Conservation (phyloP, 805 yeast genomes). For the Kregervanrija pseudodelftensis region DNA sequence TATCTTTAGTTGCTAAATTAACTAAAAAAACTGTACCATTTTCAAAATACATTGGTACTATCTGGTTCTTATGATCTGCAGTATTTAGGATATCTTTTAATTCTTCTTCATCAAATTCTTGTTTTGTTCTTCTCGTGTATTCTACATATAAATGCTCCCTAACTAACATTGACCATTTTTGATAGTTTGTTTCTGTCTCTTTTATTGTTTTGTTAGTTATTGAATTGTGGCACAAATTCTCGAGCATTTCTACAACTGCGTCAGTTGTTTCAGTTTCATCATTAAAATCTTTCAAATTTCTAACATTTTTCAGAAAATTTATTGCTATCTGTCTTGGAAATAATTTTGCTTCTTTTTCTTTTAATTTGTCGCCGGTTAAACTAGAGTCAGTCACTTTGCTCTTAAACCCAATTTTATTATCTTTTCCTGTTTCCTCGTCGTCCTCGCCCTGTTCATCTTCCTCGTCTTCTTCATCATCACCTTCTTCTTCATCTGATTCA, state of each 20-base stretch:
- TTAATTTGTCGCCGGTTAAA: not conserved
- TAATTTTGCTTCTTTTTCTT: not conserved
- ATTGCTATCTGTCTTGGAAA: conserved; percentile 5
- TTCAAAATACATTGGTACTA: conserved; percentile 26
- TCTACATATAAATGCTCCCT: conserved; percentile 23
- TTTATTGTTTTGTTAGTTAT: conserved; percentile 9
- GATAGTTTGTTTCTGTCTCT: conserved; percentile 7
- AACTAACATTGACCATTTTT: conserved; percentile 17
- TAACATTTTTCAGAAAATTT: conserved; percentile 6
- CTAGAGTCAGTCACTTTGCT: too few species aligned
- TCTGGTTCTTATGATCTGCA: conserved; percentile 23
- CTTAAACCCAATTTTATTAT: too few species aligned
- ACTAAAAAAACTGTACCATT: conserved; percentile 24
- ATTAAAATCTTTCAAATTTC: conserved; percentile 15
- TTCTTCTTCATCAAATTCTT: conserved; percentile 27
- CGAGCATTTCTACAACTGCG: conserved; percentile 25
- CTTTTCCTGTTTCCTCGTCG: not conserved
- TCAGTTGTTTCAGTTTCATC: conserved; percentile 22
- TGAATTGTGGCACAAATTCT: conserved; percentile 18
- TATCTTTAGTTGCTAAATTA: conserved; percentile 19
- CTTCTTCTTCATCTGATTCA: not conserved
- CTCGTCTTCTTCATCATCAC: not conserved
- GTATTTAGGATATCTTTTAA: conserved; percentile 18
- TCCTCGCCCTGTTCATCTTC: not conserved
- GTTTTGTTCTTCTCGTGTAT: conserved; percentile 19